Percentiles rank a stretch among this genome's conserved stretches.
Evolutionary conservation across 352 stramenopile genomes (phyloP).

Genomic region (Phytophthora fragariaefolia): DNA sequence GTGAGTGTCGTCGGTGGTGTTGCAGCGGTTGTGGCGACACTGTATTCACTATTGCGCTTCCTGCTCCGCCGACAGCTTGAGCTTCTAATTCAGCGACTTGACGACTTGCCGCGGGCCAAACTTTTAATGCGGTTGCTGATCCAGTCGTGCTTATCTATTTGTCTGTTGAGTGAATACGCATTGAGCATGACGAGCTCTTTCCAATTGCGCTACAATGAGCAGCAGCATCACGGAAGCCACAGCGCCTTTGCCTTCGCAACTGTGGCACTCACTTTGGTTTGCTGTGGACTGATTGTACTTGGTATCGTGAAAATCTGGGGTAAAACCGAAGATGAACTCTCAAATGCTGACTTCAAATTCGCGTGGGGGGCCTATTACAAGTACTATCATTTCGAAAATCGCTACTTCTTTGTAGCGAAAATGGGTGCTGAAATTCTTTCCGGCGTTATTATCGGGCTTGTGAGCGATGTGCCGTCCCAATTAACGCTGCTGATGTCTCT

Average conservation of each 20-base stretch:
- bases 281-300: conserved; percentile 71
- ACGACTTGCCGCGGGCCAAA: conserved; percentile 73
- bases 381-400: conserved; percentile 68
- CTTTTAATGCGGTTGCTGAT: conserved; percentile 71
- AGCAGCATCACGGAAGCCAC: conserved; percentile 42
- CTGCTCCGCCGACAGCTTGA: conserved; percentile 56
- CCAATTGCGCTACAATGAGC: conserved; percentile 77
- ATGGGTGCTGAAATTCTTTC: conserved; percentile 82
- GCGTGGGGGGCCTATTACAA: conserved; percentile 85
- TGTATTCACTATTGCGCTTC: conserved; percentile 62
- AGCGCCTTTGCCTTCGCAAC: conserved; percentile 67
- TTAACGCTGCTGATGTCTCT: conserved; percentile 75
- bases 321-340: conserved; percentile 63
- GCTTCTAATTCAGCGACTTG: conserved; percentile 61
- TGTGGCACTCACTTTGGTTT: conserved; percentile 65
- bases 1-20: conserved; percentile 62
- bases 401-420: conserved; percentile 83
- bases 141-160: conserved; percentile 76
- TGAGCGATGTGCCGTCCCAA: conserved; percentile 78
- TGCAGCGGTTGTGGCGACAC: conserved; percentile 56
- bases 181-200: conserved; percentile 83
- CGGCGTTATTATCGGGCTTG: conserved; percentile 74
- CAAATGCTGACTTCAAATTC: conserved; percentile 79
- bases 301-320: conserved; percentile 70
- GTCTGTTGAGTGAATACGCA: conserved; percentile 81